Base-by-base conservation (phyloP, 345 rosid species). In the Erysimum cheiranthoides region DNA sequence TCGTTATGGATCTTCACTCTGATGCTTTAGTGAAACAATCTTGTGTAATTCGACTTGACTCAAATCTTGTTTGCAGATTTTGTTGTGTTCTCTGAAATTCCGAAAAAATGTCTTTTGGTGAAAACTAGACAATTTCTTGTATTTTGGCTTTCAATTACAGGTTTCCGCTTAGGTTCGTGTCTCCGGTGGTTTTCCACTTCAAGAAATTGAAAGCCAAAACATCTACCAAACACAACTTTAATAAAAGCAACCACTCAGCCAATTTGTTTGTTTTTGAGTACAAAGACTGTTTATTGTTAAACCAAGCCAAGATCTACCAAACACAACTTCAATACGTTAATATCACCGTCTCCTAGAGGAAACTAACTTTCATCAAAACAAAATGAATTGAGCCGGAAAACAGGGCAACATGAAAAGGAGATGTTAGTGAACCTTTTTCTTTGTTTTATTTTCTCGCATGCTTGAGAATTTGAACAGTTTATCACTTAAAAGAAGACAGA, bases 11-110 rank as follows among this genome's bases (percentile, higher is more conserved):
- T 51, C 25, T 72, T 3, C 34, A 69, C 18, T 58, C 47, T 57
- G 40, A 40, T 49, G 60, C 9, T 57, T 66, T 10, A 18, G 67
- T 66, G 40, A 18, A 36, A 34, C 67, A 47, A 47, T 49, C 35
- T 65, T 72, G 60, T 58, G 57, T 73, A 45, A 40, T 16, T 50
- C 16, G 10, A 66, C 60, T 58, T 36, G 4, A 27, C 52, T 74
- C 73, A 38, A 58, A 58, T 47, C 73, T 59, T 75, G 18, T 30
- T 67, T 31, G 62, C 68, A 75, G 46, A 17, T 68, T 75, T 67
- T 59, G 68, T 52, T 75, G 18, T 36, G 30, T 50, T 68, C 46
- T 47, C 52, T 66, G 46, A 28, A 40, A 8, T 51, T 51, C 51
- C 31, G 21, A 16, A 40, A 40, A 61, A 31, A 52, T 31, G 16